Evolutionary conservation across 139 green algal species (phyloP).

Genomic region (Chlorella sorokiniana): DNA sequence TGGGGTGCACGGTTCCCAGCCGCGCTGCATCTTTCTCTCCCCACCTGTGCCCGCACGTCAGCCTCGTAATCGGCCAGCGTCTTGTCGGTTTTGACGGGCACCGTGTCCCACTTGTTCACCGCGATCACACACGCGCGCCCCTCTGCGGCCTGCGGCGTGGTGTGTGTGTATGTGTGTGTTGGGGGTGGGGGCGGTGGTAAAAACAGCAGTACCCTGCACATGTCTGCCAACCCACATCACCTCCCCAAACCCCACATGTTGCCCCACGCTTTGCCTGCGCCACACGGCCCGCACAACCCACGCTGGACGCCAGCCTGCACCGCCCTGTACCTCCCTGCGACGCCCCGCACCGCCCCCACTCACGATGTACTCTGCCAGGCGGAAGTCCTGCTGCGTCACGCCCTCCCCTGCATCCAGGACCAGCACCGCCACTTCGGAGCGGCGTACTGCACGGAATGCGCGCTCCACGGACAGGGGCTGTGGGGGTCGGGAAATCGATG

Average conservation of each 20-base stretch:
- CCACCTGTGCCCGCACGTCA: conserved; percentile 35
- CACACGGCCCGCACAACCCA: background rate
- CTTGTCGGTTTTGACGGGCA: conserved; percentile 64
- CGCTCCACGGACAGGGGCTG: conserved; percentile 85
- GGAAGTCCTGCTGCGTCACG: conserved; percentile 83
- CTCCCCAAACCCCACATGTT: too few relatives aligned
- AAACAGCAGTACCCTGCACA: background rate
- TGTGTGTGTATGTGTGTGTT: background rate
- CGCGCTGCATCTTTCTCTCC: background rate
- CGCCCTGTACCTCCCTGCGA: too few relatives aligned
- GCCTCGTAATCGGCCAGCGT: conserved; percentile 55
- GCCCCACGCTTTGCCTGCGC: too few relatives aligned
- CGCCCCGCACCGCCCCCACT: background rate
- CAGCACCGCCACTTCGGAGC: conserved; percentile 89
- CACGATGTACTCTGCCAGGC: conserved; percentile 62
- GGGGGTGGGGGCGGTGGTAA: background rate
- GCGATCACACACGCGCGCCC: conserved; percentile 90
- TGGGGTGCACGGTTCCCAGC: background rate
- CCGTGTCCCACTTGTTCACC: conserved; percentile 98
- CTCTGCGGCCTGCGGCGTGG: conserved; percentile 53
- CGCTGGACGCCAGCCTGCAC: background rate
- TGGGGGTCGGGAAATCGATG: background rate
- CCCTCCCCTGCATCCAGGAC: conserved; percentile 84
- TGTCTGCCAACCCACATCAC: too few relatives aligned
- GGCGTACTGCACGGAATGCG: conserved; percentile 82